phyloP scores from a whole-genome alignment of 164 flowering plant genomes.

The Nymphaea colorata region DNA sequence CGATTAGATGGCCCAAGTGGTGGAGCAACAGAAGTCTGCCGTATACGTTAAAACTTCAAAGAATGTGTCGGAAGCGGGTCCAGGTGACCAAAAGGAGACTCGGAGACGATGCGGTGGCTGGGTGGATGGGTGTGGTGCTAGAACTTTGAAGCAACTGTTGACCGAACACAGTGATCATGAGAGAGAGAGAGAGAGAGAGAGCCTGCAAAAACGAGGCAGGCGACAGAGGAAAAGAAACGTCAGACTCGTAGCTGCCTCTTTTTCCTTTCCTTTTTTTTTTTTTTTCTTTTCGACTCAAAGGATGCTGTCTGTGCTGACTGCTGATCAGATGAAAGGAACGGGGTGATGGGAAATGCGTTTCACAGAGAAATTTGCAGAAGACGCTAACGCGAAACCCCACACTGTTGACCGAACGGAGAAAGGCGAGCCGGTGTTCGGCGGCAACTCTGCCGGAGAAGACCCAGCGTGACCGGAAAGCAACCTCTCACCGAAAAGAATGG shows the following conservation, averaged over 20 bases:
- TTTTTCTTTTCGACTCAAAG: not conserved
- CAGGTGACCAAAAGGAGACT: not conserved
- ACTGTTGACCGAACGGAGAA: too few species aligned
- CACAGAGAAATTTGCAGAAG: not conserved
- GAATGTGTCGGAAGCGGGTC: not conserved
- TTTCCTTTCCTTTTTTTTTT: too few species aligned
- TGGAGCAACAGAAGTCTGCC: not conserved
- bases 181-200: constrained; percentile 1
- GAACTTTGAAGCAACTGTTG: not conserved
- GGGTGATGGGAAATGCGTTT: not conserved
- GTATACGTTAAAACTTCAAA: not conserved
- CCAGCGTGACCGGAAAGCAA: too few species aligned
- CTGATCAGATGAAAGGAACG: not conserved
- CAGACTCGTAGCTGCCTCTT: not conserved
- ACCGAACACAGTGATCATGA: not conserved
- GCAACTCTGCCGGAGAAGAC: too few species aligned
- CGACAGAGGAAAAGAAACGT: not conserved
- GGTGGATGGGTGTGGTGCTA: not conserved
- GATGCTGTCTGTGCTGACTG: not conserved
- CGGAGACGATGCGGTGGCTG: not conserved
- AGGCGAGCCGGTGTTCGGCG: too few species aligned
- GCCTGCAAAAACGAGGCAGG: not conserved
- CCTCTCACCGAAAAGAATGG: too few species aligned
- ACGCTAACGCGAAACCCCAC: not conserved
- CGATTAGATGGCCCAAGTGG: not conserved